phyloP scores from a whole-genome alignment of 164 flowering plant species.

The Nymphaea thermarum region DNA sequence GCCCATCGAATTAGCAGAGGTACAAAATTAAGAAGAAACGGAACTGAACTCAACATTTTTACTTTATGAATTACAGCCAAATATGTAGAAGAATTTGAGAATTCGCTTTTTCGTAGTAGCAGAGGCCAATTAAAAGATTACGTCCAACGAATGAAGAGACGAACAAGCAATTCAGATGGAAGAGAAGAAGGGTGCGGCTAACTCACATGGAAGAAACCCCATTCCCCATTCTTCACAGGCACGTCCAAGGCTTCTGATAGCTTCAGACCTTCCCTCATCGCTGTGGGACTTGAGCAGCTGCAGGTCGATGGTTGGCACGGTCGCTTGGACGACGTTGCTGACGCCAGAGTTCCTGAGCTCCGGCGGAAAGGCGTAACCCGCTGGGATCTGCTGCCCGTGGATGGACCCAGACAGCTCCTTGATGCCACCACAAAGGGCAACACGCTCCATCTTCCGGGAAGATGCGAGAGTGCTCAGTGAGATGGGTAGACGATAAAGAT shows the following conservation, averaged over 20 bases:
- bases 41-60: too few species aligned
- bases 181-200: not conserved
- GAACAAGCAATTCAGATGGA: too few species aligned
- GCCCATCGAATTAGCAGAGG: too few species aligned
- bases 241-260: conserved; percentile 28
- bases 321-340: not conserved
- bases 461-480: too few species aligned
- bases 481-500: too few species aligned
- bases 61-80: too few species aligned
- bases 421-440: not conserved
- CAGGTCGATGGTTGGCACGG: conserved; percentile 28
- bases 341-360: not conserved
- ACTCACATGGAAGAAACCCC: conserved; percentile 82
- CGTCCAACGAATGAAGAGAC: too few species aligned
- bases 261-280: conserved; percentile 34
- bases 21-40: too few species aligned
- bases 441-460: too few species aligned
- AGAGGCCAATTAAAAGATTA: not conserved
- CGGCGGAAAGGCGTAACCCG: conserved; percentile 12
- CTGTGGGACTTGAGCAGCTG: conserved; percentile 24
- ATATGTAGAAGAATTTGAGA: too few species aligned
- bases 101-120: not conserved
- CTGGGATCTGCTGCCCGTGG: conserved; percentile 18
- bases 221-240: conserved; percentile 79
- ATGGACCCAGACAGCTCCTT: conserved; percentile 21